These are phyloP conservation scores for Oxyria digyna DNA, from an alignment of 148 eudicot species.

Conservation along the genomic window DNA sequence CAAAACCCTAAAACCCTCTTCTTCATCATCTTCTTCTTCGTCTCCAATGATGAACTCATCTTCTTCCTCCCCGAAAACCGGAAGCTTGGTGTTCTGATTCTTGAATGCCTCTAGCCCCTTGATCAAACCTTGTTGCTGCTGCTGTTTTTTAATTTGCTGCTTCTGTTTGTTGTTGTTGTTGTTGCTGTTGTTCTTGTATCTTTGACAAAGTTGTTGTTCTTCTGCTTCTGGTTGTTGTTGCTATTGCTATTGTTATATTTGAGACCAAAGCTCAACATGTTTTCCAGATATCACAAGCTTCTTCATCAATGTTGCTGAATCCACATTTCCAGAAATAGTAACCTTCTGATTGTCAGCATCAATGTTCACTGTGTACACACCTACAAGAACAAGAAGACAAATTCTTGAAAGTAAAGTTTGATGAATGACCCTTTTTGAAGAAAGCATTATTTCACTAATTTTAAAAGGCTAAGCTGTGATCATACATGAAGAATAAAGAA, in stretches of 20 bases:
- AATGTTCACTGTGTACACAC: constrained; percentile 51
- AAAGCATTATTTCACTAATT: not conserved
- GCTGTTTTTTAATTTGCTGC: constrained; percentile 10
- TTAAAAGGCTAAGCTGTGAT: not conserved
- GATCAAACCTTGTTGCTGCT: constrained; percentile 14
- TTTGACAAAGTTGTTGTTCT: constrained; percentile 21
- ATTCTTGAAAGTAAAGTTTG: no score
- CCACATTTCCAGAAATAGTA: constrained; percentile 55
- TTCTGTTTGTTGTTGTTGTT: constrained; percentile 31
- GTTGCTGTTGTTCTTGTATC: constrained; percentile 29
- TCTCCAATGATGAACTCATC: constrained; percentile 14
- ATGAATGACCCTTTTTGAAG: not conserved
- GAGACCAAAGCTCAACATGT: constrained; percentile 63
- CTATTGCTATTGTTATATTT: no score
- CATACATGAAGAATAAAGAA: not conserved
- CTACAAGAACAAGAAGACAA: constrained; percentile 17
- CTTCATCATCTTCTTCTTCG: constrained; percentile 21
- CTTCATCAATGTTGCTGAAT: constrained; percentile 47
- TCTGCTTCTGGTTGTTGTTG: constrained; percentile 24
- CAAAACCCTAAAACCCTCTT: constrained; percentile 11
- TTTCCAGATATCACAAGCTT: constrained; percentile 44
- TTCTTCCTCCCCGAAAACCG: constrained; percentile 21
- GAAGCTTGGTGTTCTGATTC: constrained; percentile 33
- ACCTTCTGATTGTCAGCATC: constrained; percentile 63
- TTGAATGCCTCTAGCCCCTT: constrained; percentile 35